Evolutionary conservation across 169 alveolate species (phyloP), one percentile per base, ranked within the genome.

Genomic region (Cryptosporidium xiaoi): DNA sequence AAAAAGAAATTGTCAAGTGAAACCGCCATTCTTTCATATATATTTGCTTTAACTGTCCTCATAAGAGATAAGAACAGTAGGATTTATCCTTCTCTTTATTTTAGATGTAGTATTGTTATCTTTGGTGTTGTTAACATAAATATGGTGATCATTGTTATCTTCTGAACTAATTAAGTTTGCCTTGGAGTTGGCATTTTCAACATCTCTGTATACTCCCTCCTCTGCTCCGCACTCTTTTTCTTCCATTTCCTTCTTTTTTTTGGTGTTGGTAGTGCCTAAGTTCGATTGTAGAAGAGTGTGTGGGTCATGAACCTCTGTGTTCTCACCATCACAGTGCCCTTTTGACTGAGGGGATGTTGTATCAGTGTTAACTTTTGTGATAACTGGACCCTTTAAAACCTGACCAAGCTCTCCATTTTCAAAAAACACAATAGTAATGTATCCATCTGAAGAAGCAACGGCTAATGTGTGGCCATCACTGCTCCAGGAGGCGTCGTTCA

Each of bases 401-500:
- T 92, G 71, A 10, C 97, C 97, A 33, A 95, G 91, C 90, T 95
- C 97, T 40, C 93, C 94, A 68, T 91, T 84, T 68, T 93, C 95
- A 89, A 95, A 95, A 83, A 90, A 83, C 40, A 92, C 90, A 60
- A 95, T 93, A 55, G 96, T 94, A 68, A 96, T 93, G 87, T 96
- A 96, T 31, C 99, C 99, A 82, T 96, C 99, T 77, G 97, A 93
- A 50, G 97, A 94, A 51, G 97, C 93, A 34, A 96, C 93, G 15
- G 98, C 98, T 40, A 97, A 91, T 71, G 95, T 92, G 69, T 92
- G 92, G 2, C 97, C 97, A 82, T 95, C 97, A 55, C 95, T 95
- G 85, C 95, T 93, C 99, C 99, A 96, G 51, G 97, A 93, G 34
- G 95, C 91, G 89, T 96, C 99, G 13, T 98, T 96, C 89, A 96